A percentile compares a stretch with the other conserved stretches of the same genome.
phyloP scores from a whole-genome alignment of 2,329 filamentous ascomycete species.

The Davidsoniella virescens region DNA sequence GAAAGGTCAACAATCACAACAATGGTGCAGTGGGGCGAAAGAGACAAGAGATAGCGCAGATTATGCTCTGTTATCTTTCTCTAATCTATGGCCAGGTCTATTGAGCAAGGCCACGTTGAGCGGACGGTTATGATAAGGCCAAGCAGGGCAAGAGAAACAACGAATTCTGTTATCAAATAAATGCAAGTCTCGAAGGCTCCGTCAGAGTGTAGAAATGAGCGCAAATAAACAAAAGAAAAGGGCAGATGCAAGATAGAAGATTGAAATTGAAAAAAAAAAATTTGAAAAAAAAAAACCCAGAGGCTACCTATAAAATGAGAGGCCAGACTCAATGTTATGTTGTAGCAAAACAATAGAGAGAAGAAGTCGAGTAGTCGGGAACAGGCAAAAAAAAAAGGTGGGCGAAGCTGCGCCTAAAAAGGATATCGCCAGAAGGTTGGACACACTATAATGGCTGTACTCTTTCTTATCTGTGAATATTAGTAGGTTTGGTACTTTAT shows the following conservation, averaged over 20 bases:
- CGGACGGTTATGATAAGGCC: neutral
- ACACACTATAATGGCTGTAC: no score
- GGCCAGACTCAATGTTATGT: neutral
- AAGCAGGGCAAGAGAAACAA: neutral
- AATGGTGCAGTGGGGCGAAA: neutral
- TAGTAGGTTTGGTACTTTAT: no score
- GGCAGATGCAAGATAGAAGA: neutral
- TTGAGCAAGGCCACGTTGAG: no score
- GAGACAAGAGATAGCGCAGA: neutral
- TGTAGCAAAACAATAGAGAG: neutral
- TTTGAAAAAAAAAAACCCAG: neutral
- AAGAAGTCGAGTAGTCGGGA: neutral
- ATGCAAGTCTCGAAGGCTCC: neutral
- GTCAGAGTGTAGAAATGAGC: neutral
- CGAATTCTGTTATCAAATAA: neutral
- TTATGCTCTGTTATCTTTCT: no score
- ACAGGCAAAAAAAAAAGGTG: constrained; percentile 1
- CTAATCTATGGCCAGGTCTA: no score
- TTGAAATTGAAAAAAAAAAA: neutral
- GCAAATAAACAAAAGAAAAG: no score
- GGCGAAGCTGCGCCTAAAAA: constrained; percentile 10
- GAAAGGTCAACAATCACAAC: neutral
- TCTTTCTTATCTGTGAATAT: no score
- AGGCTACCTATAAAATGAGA: neutral
- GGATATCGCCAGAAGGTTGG: neutral